Percentiles rank a stretch among this genome's conserved stretches.
These are phyloP conservation scores for Aspergillus jensenii DNA, from an alignment of 2,329 filamentous ascomycete species.

Conservation along the genomic window DNA sequence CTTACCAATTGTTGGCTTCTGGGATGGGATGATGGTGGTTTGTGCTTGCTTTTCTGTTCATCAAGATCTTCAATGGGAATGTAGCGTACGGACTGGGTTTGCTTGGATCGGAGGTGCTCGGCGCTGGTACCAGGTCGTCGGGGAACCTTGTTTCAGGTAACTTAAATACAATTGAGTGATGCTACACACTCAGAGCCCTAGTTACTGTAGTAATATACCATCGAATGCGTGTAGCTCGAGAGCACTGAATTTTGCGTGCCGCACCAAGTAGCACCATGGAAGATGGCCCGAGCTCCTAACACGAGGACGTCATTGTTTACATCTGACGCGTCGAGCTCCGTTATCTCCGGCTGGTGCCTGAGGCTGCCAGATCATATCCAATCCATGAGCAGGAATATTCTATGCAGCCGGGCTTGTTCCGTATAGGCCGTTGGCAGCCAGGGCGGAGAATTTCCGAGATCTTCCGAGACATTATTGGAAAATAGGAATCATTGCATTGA, in stretches of 20 bases:
- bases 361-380: not conserved
- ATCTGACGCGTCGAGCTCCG: conserved; percentile 22
- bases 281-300: conserved; percentile 25
- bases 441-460: not conserved
- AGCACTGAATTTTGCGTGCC: not conserved
- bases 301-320: conserved; percentile 24
- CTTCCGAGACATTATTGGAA: not conserved
- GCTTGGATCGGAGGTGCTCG: conserved; percentile 27
- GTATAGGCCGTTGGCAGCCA: not conserved
- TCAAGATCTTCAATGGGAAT: conserved; percentile 32
- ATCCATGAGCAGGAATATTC: not conserved
- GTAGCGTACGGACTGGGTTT: conserved; percentile 29
- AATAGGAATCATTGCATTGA: not conserved
- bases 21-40: conserved; percentile 35
- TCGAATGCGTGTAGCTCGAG: not conserved
- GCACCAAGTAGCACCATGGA: no score
- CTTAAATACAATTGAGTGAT: conserved; percentile 20
- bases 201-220: not conserved
- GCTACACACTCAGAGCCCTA: conserved; percentile 10
- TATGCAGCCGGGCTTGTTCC: no score
- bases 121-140: conserved; percentile 21
- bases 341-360: conserved; percentile 23
- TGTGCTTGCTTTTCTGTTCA: conserved; percentile 30
- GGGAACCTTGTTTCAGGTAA: conserved; percentile 21
- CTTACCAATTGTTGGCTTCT: conserved; percentile 33